Base-by-base conservation (phyloP, 192 early-diverging fungal species). In the Coemansia biformis region DNA sequence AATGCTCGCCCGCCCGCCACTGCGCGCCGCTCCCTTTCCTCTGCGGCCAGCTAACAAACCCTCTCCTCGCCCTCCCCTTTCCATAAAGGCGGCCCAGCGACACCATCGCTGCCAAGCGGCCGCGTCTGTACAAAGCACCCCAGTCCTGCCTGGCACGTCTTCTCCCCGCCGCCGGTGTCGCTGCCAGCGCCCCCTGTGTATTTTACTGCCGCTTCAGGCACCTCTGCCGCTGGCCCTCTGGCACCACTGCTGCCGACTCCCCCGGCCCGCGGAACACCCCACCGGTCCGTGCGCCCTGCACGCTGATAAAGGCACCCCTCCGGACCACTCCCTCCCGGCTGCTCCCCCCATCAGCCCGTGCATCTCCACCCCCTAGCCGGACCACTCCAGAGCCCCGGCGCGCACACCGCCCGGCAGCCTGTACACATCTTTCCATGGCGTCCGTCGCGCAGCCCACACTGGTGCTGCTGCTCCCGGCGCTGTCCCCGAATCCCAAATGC, bases 121-220 rank as follows among this genome's bases (percentile, higher is more conserved):
- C 21, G 49, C 49, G 18, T 38, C 49, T 51, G 49, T 41, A 50
- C 38, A 50, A 37, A 38, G 12, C 6, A 13, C 24, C 13, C 24
- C 24, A 14, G 26, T 18, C 24, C 46, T 48, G 54, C 39, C 43
- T 42, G 38, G 30, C 54, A 18, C 39, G 21, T 31, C 17, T 15
- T 15, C 11, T 18, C 26, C 10, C 41, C 38, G 12, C 29, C 43
- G 38, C 54, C 36, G 39, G 39, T 17, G 17, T 41, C 31, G 36
- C 34, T 56, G 19, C 19, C 40, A 5, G 19, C n/a, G n/a, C 29
- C 38, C 15, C 39, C 47, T 50, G 11, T 50, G 47, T 58, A 58
- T 30, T 58, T 22, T 58, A 57, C 30, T 17, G 16, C 15, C 26
- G 3, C 28, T 22, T n/a, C n/a, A n/a, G n/a, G n/a, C n/a, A n/a